Evolutionary conservation across 352 stramenopile species (phyloP), one percentile per base, ranked within the genome.

Genomic region (Phytophthora litchii): DNA sequence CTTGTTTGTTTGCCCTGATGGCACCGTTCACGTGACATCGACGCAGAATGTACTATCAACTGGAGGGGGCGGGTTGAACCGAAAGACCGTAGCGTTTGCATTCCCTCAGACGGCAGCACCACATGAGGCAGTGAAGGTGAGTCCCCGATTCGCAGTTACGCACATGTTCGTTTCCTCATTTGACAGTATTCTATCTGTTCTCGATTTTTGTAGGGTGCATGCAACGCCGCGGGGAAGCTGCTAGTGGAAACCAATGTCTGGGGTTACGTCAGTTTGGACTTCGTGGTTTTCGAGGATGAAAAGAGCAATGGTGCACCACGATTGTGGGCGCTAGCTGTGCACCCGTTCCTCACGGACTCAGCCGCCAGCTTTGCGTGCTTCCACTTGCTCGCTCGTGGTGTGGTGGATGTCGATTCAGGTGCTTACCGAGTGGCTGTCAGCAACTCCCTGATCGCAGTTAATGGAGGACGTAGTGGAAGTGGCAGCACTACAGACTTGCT

Each of bases 231-330:
- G 5, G 64, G 58, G n/a, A 63, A 56, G 35, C 11, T 61, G 34
- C 32, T 73, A 41, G 52, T 60, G 25, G 64, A 69, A 46, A 69
- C 59, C 19, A 65, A 41, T 43, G 59, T 96, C 19, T 88, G 88
- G 51, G 90, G 90, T 19, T 92, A 96, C 62, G 71, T 78, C n/a
- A 92, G 80, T 54, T 60, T 97, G 8, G 81, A 96, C 49, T 89
- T 88, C 46, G 55, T 91, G 7, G 74, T 91, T 8, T 92, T 92
- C 27, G 67, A 67, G 25, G 89, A 97, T 43, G 67, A 67, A 40
- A 70, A 72, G 17, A 80, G 64, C 11, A 45, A 54, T 14, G 68
- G 54, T 4, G 57, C 68, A 4, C 68, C 78, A 16, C 76, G 84
- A 21, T 56, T 97, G 6, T 95, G 85, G 84, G 86, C 86, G 16